Evolutionary conservation across 1,284 basidiomycete genomes (phyloP), one percentile per base, ranked within the genome.

Genomic region (Stereum hirsutum): DNA sequence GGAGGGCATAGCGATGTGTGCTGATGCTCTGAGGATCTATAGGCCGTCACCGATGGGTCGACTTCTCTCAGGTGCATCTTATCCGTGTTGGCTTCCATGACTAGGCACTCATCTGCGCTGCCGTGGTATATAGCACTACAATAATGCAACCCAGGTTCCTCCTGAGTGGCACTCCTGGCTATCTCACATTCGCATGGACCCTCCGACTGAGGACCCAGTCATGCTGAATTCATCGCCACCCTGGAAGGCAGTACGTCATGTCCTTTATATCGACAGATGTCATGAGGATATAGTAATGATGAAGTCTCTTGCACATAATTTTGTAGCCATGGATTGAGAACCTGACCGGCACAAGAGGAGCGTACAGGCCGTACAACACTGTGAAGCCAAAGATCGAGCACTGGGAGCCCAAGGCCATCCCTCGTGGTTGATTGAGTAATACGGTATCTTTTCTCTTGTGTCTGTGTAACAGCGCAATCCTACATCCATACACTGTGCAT

Each of bases 141-240:
- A 75, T 64, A 88, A 95, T 58, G 89, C 88, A 8, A 78, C 89
- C 0, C 93, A 97, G 69, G 81, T 94, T 28, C 87, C 91, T 25
- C 76, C 91, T 2, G 91, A 93, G 63, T 96, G 94, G 94, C 91
- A 94, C 63, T 79, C 91, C 6, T 97, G 93, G 93, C 63, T 96
- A 24, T 71, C 74, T n/a, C 90, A 95, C 59, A 95, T 94, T 56
- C 87, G 93, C 39, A 75, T 80, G 52, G 74, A 81, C 31, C 75
- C 89, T 5, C 94, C 93, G 1, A 66, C 73, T 2, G 70, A 84
- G 51, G 94, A 96, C 57, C 59, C 70, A 0, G 65, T 90, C 26
- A 65, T 93, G 59, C 72, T 84, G 57, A 74, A 69, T 42, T 59
- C 74, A 39, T 73, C 77, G 33, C 89, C 84, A 5, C 64, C 81